Conservation (phyloP, 2,329 filamentous ascomycete species). For the Mycosphaerella sp. region DNA sequence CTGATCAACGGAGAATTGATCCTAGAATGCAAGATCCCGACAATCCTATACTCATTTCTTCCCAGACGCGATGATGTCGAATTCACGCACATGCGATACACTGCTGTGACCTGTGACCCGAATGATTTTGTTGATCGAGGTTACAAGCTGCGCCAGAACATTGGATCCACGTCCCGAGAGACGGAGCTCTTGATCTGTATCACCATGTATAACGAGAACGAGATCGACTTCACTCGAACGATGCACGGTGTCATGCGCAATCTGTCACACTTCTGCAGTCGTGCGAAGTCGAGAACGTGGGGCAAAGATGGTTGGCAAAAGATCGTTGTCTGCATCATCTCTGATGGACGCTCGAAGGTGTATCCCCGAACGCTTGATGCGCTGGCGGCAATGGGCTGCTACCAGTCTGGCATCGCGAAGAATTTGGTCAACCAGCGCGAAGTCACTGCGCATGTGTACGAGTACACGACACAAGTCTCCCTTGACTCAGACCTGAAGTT, state of each 20-base stretch:
- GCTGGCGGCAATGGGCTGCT: constrained; percentile 92
- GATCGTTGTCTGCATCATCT: constrained; percentile 95
- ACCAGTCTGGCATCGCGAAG: constrained; percentile 97
- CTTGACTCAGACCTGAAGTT: constrained; percentile 94
- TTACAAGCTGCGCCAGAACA: constrained; percentile 88
- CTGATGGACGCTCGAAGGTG: constrained; percentile 88
- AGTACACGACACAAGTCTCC: constrained; percentile 97
- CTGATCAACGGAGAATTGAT: constrained; percentile 97
- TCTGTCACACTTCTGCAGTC: constrained; percentile 90
- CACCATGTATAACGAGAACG: constrained; percentile 99
- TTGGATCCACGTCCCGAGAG: constrained; percentile 75
- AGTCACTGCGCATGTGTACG: constrained; percentile 94
- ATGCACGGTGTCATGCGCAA: constrained; percentile 99
- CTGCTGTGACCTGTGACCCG: constrained; percentile 94
- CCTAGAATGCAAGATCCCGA: constrained; percentile 97
- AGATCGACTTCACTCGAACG: constrained; percentile 90
- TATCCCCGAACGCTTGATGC: constrained; percentile 91
- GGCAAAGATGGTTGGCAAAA: constrained; percentile 98
- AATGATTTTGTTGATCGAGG: constrained; percentile 85
- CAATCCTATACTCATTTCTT: constrained; percentile 94
- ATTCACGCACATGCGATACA: constrained; percentile 99
- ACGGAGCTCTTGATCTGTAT: constrained; percentile 95
- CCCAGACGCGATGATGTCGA: constrained; percentile 88
- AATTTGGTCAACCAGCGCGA: constrained; percentile 95
- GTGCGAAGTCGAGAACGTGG: constrained; percentile 90